Evolutionary conservation across 129 eudicot species (phyloP).

Genomic region (Artemisia tridentata): DNA sequence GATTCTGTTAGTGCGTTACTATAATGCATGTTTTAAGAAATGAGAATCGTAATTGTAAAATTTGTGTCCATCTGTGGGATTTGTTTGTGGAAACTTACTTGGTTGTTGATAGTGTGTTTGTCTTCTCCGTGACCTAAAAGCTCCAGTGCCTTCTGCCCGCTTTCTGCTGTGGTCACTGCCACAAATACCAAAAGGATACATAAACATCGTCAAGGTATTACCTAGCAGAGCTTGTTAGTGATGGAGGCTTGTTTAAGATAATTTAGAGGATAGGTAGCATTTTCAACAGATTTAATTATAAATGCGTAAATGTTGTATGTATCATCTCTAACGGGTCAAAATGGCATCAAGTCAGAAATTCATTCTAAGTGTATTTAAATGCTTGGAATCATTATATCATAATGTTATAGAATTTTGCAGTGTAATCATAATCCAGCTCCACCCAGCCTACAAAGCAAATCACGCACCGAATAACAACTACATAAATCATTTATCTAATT

Average conservation of each 20-base stretch:
- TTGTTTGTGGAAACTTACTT: constrained; percentile 19
- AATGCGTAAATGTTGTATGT: neutral
- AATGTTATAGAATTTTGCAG: no score
- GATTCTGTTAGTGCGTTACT: constrained; percentile 5
- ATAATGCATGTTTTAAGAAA: neutral
- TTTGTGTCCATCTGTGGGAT: neutral
- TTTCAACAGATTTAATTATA: neutral
- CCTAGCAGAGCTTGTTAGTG: neutral
- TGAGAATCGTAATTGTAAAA: constrained; percentile 7
- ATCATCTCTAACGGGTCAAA: no score
- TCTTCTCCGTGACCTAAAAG: constrained; percentile 50
- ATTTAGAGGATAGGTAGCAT: neutral
- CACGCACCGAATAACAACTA: no score
- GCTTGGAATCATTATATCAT: no score
- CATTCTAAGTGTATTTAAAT: no score
- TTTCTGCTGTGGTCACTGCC: constrained; percentile 64
- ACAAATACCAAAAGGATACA: constrained; percentile 7
- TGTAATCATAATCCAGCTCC: no score
- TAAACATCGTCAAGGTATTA: neutral
- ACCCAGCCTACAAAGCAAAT: no score
- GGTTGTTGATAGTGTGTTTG: constrained; percentile 30
- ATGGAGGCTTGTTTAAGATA: neutral
- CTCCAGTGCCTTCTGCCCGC: constrained; percentile 61
- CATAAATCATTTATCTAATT: no score
- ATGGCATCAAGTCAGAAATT: no score